Evolutionary conservation across 1,284 basidiomycete genomes (phyloP).

Genomic region (Phellopilus nigrolimitatus): DNA sequence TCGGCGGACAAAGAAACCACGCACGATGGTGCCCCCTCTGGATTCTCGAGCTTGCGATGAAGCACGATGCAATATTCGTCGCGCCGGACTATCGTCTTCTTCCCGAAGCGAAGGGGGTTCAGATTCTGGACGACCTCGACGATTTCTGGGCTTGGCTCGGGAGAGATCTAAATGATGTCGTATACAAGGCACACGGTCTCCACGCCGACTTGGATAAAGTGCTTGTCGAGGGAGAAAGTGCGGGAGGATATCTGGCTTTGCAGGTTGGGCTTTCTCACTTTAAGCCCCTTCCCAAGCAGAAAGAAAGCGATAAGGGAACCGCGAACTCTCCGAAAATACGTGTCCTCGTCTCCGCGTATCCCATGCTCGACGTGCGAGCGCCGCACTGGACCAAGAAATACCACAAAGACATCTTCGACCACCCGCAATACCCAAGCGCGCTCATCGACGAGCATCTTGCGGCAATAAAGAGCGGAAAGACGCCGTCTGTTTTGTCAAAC

Average conservation of each 20-base stretch:
- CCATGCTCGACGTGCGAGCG: constrained; percentile 12
- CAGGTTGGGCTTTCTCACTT: constrained; percentile 8
- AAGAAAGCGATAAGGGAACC: background rate
- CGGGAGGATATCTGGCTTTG: constrained; percentile 12
- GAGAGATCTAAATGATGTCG: background rate
- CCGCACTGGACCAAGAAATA: constrained; percentile 7
- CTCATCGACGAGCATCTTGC: constrained; percentile 14
- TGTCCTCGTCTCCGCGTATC: constrained; percentile 3
- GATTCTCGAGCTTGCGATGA: constrained; percentile 9
- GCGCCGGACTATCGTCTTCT: constrained; percentile 15
- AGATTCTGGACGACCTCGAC: constrained; percentile 14
- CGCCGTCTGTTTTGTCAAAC: constrained; percentile 2
- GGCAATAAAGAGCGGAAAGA: background rate
- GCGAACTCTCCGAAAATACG: background rate
- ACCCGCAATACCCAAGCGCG: constrained; percentile 7
- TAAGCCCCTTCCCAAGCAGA: background rate
- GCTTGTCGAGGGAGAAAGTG: constrained; percentile 10
- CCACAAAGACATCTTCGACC: constrained; percentile 11
- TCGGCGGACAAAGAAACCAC: constrained; percentile 5
- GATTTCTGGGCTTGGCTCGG: constrained; percentile 14
- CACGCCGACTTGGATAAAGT: constrained; percentile 2
- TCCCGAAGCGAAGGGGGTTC: constrained; percentile 6
- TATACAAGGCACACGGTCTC: background rate
- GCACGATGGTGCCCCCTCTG: constrained; percentile 11
- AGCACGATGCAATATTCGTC: constrained; percentile 17